Conservation (phyloP, 768 basidiomycete genomes). For the Lanmaoa pseudosensibilis region DNA sequence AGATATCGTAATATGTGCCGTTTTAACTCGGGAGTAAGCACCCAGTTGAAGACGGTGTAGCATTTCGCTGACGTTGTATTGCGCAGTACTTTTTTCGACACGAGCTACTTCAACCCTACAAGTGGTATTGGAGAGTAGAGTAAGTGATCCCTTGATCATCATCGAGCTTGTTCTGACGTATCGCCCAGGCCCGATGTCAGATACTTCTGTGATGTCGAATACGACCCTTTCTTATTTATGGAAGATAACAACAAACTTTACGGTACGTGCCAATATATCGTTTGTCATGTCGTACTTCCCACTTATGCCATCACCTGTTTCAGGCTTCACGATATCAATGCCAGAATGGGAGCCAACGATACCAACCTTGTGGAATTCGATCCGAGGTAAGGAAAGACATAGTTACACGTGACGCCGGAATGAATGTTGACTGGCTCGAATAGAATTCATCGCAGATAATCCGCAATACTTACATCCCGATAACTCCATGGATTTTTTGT, state of each 20-base stretch:
- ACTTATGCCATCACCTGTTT: not conserved
- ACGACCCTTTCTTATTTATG: slow-evolving; percentile 57
- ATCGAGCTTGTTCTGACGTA: not conserved
- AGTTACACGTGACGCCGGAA: slow-evolving; percentile 23
- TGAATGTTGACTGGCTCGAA: slow-evolving; percentile 39
- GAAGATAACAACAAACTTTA: slow-evolving; percentile 53
- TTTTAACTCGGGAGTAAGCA: slow-evolving; percentile 64
- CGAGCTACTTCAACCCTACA: slow-evolving; percentile 49
- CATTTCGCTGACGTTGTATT: slow-evolving; percentile 8
- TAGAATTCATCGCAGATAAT: slow-evolving; percentile 55
- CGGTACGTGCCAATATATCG: slow-evolving; percentile 30
- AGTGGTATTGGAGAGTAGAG: slow-evolving; percentile 67
- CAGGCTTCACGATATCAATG: slow-evolving; percentile 63
- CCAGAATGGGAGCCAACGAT: slow-evolving; percentile 68
- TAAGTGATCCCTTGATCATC: slow-evolving; percentile 24
- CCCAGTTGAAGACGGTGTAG: not conserved
- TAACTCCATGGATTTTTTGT: slow-evolving; percentile 65
- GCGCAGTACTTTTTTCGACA: slow-evolving; percentile 56
- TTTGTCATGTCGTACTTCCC: not conserved
- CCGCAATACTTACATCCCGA: slow-evolving; percentile 55
- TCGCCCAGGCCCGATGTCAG: slow-evolving; percentile 45
- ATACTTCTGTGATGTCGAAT: slow-evolving; percentile 54
- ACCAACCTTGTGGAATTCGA: slow-evolving; percentile 58
- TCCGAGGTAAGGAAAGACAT: slow-evolving; percentile 47
- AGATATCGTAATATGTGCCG: slow-evolving; percentile 81